Base-by-base conservation (phyloP, 2,329 filamentous ascomycete genomes). In the Colletotrichum liriopes region DNA sequence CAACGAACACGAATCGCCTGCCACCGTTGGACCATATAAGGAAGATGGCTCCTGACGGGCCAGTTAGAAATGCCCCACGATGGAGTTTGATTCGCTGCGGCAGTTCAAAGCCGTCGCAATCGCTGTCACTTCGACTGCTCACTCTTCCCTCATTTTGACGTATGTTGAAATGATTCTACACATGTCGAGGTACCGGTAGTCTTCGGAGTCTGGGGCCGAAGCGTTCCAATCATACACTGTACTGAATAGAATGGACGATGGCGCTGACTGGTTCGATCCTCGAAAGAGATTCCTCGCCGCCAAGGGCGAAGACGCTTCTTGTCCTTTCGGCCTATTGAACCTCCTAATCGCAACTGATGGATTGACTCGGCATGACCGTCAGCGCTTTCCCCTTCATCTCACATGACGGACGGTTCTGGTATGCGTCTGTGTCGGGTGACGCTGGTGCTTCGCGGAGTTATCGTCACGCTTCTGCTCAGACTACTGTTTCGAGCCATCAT, bases 401-500 rank as follows among this genome's bases (percentile, higher is more conserved):
- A 60, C 63, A 61, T 66, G 62, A 67, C 41, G 39, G 55, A 66
- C 29, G 29, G 39, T 41, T 41, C 47, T 47, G 67, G 47, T 29
- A 26, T 32, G 39, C n/a, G 62, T 59, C 54, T 61, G 49, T 54
- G 65, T 52, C 37, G 65, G 32, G 51, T 72, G 45, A 63, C 64
- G 35, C 41, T 56, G 68, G 39, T 59, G 35, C 39, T 52, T 49
- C 51, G 41, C 29, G 45, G n/a, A 54, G 20, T 37, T 70, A 47
- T 59, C 59, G 29, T 51, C 45, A 43, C 39, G 49, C 29, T 39
- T 59, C 59, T 29, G 37, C 60, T 67, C 29, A 73, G 60, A 61
- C 60, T 47, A 32, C 47, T 66, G 67, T 73, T 71, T 71, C 71
- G 71, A 71, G 60, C 60, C 32, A 45, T 71, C 61, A 70, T 70